Conservation (phyloP, 2,329 filamentous ascomycete species). For the Teratosphaeria gauchensis region DNA sequence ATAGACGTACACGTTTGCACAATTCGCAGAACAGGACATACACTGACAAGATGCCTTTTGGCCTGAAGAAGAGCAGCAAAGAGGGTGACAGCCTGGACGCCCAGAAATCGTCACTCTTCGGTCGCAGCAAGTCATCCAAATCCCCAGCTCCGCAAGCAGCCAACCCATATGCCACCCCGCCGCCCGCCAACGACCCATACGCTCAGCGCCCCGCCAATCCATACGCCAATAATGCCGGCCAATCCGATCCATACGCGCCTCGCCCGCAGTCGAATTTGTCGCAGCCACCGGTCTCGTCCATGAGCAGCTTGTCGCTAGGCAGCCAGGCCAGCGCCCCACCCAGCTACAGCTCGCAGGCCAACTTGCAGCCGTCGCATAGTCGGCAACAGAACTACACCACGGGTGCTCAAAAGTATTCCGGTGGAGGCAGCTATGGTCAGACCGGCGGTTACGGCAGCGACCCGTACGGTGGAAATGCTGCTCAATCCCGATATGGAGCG, state of each 20-base stretch:
- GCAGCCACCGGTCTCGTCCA: slow-evolving; percentile 22
- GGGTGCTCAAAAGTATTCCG: slow-evolving; percentile 16
- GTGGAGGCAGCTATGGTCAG: slow-evolving; percentile 27
- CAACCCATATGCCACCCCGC: slow-evolving; percentile 49
- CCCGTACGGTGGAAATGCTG: slow-evolving; percentile 37
- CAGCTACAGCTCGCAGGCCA: slow-evolving; percentile 20
- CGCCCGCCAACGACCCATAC: slow-evolving; percentile 41
- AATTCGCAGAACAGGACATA: neutral
- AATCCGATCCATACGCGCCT: slow-evolving; percentile 22
- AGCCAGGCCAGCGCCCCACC: slow-evolving; percentile 24
- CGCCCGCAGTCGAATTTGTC: slow-evolving; percentile 13
- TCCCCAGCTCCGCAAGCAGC: slow-evolving; percentile 32
- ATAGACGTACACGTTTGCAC: neutral
- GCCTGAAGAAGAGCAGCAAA: slow-evolving; percentile 42
- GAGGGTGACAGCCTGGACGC: slow-evolving; percentile 43
- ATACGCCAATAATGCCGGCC: slow-evolving; percentile 15
- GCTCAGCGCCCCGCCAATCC: slow-evolving; percentile 31
- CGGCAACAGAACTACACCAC: slow-evolving; percentile 37
- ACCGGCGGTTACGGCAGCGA: slow-evolving; percentile 43
- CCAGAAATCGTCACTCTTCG: slow-evolving; percentile 50
- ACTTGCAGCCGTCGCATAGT: slow-evolving; percentile 14
- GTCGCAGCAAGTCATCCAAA: slow-evolving; percentile 42
- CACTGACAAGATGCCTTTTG: slow-evolving; percentile 26
- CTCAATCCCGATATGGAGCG: slow-evolving; percentile 34
- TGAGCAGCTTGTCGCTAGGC: slow-evolving; percentile 20